Evolutionary conservation across 257 asterid genomes (phyloP).

Genomic region (Paulownia fortunei): DNA sequence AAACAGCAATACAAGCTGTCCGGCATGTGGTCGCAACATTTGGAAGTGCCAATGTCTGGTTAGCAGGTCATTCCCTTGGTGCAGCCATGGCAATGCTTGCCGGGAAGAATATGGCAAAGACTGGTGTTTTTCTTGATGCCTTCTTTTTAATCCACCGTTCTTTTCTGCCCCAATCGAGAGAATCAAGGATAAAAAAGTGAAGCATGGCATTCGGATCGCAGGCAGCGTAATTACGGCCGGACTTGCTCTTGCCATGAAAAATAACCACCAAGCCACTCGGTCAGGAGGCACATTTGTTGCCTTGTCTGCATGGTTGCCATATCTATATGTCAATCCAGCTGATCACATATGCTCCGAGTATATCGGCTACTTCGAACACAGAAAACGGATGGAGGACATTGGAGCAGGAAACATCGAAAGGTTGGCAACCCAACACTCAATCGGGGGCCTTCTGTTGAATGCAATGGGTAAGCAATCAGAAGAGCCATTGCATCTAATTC

Average conservation of each 20-base stretch:
- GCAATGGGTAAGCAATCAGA: conserved; percentile 68
- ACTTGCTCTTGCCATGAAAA: conserved; percentile 75
- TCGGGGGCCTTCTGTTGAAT: conserved; percentile 70
- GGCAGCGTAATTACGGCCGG: conserved; percentile 89
- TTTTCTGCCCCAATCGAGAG: conserved; percentile 85
- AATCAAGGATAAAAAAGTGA: conserved; percentile 70
- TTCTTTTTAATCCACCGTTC: conserved; percentile 90
- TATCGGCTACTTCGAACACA: conserved; percentile 81
- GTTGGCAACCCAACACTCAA: conserved; percentile 82
- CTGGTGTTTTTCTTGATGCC: conserved; percentile 60
- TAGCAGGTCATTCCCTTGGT: conserved; percentile 92
- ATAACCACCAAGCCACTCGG: conserved; percentile 42
- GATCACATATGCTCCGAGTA: conserved; percentile 89
- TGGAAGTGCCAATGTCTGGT: conserved; percentile 72
- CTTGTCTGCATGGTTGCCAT: conserved; percentile 72
- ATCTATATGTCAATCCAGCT: conserved; percentile 65
- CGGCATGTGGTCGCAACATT: conserved; percentile 66
- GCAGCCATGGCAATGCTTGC: conserved; percentile 86
- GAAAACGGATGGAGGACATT: conserved; percentile 75
- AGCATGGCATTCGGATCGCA: conserved; percentile 76
- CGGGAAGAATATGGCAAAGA: conserved; percentile 79
- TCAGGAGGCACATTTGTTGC: conserved; percentile 53
- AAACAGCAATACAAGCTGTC: conserved; percentile 72
- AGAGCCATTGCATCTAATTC: conserved; percentile 85
- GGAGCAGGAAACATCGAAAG: conserved; percentile 78